Evolutionary conservation across 129 eudicot genomes (phyloP).

Genomic region (Lonicera japonica): DNA sequence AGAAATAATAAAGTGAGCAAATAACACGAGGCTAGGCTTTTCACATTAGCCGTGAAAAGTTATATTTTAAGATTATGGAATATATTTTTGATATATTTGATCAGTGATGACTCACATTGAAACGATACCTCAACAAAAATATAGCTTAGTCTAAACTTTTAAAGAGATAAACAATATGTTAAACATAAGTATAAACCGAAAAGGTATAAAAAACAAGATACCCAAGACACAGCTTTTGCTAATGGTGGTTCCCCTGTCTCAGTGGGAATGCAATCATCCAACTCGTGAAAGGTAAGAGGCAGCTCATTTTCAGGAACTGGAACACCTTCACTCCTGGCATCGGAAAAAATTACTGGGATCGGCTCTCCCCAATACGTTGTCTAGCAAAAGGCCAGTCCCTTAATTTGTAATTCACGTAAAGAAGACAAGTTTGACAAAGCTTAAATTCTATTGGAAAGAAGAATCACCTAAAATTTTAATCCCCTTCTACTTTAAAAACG

Average conservation of each 20-base stretch:
- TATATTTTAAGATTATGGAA: neutral
- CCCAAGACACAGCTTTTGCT: constrained; percentile 88
- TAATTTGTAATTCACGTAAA: constrained; percentile 80
- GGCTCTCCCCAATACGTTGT: constrained; percentile 99
- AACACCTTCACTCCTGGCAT: constrained; percentile 58
- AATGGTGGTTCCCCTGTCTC: constrained; percentile 99
- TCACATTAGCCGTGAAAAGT: neutral
- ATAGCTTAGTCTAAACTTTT: neutral
- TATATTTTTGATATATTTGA: too few species aligned
- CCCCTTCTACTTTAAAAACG: neutral
- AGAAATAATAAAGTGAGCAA: neutral
- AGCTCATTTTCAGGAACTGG: constrained; percentile 83
- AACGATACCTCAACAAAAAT: too few species aligned
- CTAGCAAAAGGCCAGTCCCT: constrained; percentile 99
- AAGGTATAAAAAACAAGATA: constrained; percentile 18
- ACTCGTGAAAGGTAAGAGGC: constrained; percentile 90
- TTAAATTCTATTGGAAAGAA: neutral
- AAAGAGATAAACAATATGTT: neutral
- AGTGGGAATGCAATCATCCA: constrained; percentile 95
- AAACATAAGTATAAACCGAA: neutral
- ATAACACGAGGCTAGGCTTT: neutral
- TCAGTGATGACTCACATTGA: too few species aligned
- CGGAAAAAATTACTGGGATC: constrained; percentile 72
- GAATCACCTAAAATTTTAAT: neutral
- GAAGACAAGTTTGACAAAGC: constrained; percentile 1